Base-by-base conservation (phyloP, 129 eudicot genomes). In the Flaveria sonorensis region DNA sequence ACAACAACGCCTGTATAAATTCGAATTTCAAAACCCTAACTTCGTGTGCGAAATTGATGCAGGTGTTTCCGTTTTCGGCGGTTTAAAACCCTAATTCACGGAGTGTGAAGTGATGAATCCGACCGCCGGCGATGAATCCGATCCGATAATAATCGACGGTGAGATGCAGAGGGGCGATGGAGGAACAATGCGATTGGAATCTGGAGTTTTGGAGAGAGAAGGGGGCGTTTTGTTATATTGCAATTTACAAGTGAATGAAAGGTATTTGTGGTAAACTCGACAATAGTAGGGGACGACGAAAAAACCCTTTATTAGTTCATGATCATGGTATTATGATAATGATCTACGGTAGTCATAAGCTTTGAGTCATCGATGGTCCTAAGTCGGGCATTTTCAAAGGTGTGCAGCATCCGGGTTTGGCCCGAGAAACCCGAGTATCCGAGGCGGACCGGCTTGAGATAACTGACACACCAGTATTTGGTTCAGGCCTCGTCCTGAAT, bases 21-120 rank as follows among this genome's bases (percentile, higher is more conserved):
- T 79, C 23, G 72, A 71, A 71, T 72, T 72, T 72, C 73, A 46
- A 81, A 81, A 81, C 76, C 84, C 84, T 81, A 81, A 66, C 74
- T 80, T 77, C 56, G 63, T 70, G 64, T 9, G 48, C 47, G 50
- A 72, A 50, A 66, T 74, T 28, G 79, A 57, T 7, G 67, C 47
- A 21, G 68, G 74, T 64, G 30, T 73, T 40, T n/a, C 77, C 45
- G 73, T 73, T 60, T 72, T 6, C 68, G 74, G 51, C 67, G 24
- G 62, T 68, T 74, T 36, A 79, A 72, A 79, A 72, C 78, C 78
- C 78, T 80, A 45, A 46, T 11, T 4, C 8, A 47, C 63, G 75
- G 55, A 45, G 56, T 67, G 18, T 74, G 74, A 15, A 43, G 32
- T 45, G 15, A 2, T 80, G 64, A 28, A 42, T 55, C 45, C 57